These are phyloP conservation scores for Boletus hoseneyae DNA, from an alignment of 1,284 basidiomycete species.

Conservation along the genomic window DNA sequence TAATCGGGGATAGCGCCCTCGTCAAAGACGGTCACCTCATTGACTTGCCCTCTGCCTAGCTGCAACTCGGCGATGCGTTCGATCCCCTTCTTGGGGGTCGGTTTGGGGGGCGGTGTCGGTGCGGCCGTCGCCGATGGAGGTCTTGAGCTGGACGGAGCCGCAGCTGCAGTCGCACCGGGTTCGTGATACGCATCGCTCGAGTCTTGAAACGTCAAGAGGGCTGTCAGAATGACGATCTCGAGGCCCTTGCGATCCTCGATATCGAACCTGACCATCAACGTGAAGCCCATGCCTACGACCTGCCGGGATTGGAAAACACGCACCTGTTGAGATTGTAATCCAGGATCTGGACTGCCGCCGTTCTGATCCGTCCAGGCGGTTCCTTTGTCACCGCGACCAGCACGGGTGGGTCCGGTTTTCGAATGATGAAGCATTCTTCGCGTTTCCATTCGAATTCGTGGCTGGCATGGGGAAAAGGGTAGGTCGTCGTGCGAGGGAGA, in stretches of 20 bases:
- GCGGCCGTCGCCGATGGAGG: constrained; percentile 2
- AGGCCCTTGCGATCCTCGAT: constrained; percentile 79
- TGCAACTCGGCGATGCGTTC: constrained; percentile 69
- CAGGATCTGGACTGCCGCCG: constrained; percentile 71
- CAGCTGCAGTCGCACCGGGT: constrained; percentile 7
- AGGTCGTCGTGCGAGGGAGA: not conserved
- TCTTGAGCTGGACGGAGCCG: constrained; percentile 10
- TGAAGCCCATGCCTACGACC: not conserved
- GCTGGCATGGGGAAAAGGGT: constrained; percentile 35
- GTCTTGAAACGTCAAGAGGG: constrained; percentile 75
- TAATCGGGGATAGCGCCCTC: constrained; percentile 67
- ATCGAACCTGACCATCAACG: constrained; percentile 57
- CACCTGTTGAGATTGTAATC: constrained; percentile 81
- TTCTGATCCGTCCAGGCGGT: constrained; percentile 60
- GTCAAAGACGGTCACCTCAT: constrained; percentile 67
- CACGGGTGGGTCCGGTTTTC: constrained; percentile 82
- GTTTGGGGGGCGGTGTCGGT: constrained; percentile 56
- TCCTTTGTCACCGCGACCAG: constrained; percentile 79
- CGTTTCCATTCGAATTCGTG: constrained; percentile 82
- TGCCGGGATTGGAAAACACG: not conserved
- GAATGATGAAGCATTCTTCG: constrained; percentile 75
- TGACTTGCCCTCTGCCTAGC: constrained; percentile 58
- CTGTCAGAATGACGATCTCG: constrained; percentile 75
- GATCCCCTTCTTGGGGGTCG: constrained; percentile 57
- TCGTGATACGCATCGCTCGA: constrained; percentile 56